Evolutionary conservation across 345 rosid genomes (phyloP), one percentile per base, ranked within the genome.

Genomic region (Euphorbia tirucalli): DNA sequence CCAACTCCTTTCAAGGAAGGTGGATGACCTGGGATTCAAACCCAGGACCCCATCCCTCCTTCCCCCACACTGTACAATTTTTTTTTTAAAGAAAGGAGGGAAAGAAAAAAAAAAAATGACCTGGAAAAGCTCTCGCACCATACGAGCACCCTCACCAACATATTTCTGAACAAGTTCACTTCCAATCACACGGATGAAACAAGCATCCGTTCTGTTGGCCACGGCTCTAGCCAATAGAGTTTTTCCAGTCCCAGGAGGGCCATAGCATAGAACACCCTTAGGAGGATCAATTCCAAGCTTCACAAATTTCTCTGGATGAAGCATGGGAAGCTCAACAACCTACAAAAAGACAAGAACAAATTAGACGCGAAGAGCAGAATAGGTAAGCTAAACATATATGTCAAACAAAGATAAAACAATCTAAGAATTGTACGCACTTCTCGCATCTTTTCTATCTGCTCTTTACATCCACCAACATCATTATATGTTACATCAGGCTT

Each of bases 211-310:
- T 83, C 99, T 88, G 60, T 95, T 95, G 57, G 99, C 99, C 57
- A 95, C 99, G 75, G 99, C 99, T 86, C 97, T 90, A 7, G 98
- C 97, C 75, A 94, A 69, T 14, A 94, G 89, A 31, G 98, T 94
- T 82, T 92, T 94, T 6, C 98, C 98, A 0, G 98, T 94, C 68
- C 98, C 98, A 60, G 98, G 98, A 65, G 98, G 98, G 48, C 98
- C 99, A 24, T 95, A 95, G 79, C 97, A 95, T 50, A 95, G 93
- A 75, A 95, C 99, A 71, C 99, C 99, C 79, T 95, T 92, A 7
- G 99, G 99, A 71, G 99, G 99, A 80, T 95, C 99, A 43, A 95
- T 95, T 72, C 99, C 99, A 65, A 95, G 97, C 86, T 95, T 90
- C 65, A 95, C 97, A 77, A 95, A 95, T 80, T 92, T 95, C 87